Conservation (phyloP, 192 early-diverging fungal genomes). For the Podila epicladia region DNA sequence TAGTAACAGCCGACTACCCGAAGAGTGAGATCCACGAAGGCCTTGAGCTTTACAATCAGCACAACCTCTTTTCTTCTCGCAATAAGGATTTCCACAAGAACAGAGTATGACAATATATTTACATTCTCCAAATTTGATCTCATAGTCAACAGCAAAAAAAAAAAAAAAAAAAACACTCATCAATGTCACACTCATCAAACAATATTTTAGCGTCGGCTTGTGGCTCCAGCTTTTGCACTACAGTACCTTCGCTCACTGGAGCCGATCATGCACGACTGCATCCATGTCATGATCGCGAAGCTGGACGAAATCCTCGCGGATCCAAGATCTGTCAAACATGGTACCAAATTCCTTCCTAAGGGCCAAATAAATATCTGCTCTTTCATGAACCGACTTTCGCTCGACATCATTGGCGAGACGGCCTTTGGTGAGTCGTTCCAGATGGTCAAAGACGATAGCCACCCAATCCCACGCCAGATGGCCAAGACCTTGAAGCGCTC, state of each 20-base stretch:
- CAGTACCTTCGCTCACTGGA: constrained; percentile 60
- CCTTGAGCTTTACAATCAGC: constrained; percentile 15
- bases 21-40: constrained; percentile 19
- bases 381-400: constrained; percentile 34
- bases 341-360: constrained; percentile 4
- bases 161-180: not conserved
- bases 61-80: constrained; percentile 39
- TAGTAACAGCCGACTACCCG: constrained; percentile 24
- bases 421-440: constrained; percentile 62
- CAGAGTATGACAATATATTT: constrained; percentile 13
- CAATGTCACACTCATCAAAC: not conserved
- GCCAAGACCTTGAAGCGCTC: constrained; percentile 32
- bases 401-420: constrained; percentile 64
- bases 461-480: constrained; percentile 51
- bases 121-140: not conserved
- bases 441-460: constrained; percentile 56
- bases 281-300: constrained; percentile 23
- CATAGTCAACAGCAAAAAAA: constrained; percentile 2
- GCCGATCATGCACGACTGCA: constrained; percentile 43
- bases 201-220: constrained; percentile 39
- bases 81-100: constrained; percentile 53
- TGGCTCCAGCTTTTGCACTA: constrained; percentile 62
- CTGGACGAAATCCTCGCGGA: constrained; percentile 27
- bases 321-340: constrained; percentile 4
- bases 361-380: constrained; percentile 52